Percentiles rank a stretch among this genome's conserved stretches.
phyloP scores from a whole-genome alignment of 1,284 basidiomycete genomes.

The Mycena citricolor region DNA sequence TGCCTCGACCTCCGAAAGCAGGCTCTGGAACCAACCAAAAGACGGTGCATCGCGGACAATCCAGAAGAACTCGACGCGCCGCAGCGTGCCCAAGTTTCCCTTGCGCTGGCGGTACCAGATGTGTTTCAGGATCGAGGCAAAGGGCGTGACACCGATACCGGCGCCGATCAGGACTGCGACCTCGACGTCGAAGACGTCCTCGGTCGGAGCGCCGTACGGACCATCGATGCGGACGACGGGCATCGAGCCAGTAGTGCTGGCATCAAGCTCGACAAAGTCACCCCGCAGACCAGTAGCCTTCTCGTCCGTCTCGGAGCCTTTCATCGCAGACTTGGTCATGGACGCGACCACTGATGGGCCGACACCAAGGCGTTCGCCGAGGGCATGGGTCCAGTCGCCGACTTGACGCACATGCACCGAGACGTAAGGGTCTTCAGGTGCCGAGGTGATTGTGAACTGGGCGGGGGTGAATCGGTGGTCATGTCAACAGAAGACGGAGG shows the following conservation, averaged over 20 bases:
- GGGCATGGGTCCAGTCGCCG: slow-evolving; percentile 80
- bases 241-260: slow-evolving; percentile 45
- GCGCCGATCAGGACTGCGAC: slow-evolving; percentile 85
- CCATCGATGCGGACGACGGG: slow-evolving; percentile 81
- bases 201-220: slow-evolving; percentile 85
- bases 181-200: slow-evolving; percentile 85
- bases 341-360: slow-evolving; percentile 70
- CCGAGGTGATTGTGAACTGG: slow-evolving; percentile 90
- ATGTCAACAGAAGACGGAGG: slow-evolving; percentile 9
- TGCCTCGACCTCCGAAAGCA: slow-evolving; percentile 82
- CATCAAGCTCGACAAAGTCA: slow-evolving; percentile 76
- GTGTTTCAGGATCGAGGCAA: slow-evolving; percentile 87
- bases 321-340: slow-evolving; percentile 74
- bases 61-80: slow-evolving; percentile 91
- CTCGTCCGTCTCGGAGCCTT: slow-evolving; percentile 67
- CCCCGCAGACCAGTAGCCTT: slow-evolving; percentile 53
- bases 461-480: slow-evolving; percentile 11
- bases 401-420: slow-evolving; percentile 89
- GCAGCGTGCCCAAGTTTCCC: slow-evolving; percentile 71
- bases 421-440: slow-evolving; percentile 87
- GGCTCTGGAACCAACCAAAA: slow-evolving; percentile 89
- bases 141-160: slow-evolving; percentile 89
- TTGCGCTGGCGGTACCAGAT: slow-evolving; percentile 88
- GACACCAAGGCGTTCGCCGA: slow-evolving; percentile 81
- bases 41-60: slow-evolving; percentile 83